A percentile compares a stretch with the other conserved stretches of the same genome.
Evolutionary conservation across 352 stramenopile species (phyloP).

Genomic region (Phytophthora nicotianae): DNA sequence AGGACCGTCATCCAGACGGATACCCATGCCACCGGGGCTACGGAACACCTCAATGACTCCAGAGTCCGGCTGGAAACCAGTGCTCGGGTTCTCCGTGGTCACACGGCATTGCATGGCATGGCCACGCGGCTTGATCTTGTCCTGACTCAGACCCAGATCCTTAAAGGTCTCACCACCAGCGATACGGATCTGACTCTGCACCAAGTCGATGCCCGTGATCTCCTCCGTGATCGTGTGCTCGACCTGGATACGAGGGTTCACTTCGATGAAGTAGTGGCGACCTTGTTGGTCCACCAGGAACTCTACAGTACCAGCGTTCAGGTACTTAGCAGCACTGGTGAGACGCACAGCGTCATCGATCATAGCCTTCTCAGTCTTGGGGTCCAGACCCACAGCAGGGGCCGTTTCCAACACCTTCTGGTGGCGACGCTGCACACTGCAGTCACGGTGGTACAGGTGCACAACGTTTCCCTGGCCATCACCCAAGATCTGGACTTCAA

Average conservation of each 20-base stretch:
- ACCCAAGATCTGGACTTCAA: constrained; percentile 98
- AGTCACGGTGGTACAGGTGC: constrained; percentile 97
- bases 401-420: constrained; percentile 98
- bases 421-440: constrained; percentile 97
- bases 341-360: constrained; percentile 93
- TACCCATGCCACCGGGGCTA: constrained; percentile 94
- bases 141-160: constrained; percentile 94
- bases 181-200: constrained; percentile 96
- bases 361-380: constrained; percentile 90
- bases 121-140: constrained; percentile 91
- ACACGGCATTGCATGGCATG: constrained; percentile 98
- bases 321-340: constrained; percentile 92
- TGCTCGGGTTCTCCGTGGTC: constrained; percentile 94
- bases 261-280: constrained; percentile 98
- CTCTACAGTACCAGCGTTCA: constrained; percentile 98
- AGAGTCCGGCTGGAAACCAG: constrained; percentile 96
- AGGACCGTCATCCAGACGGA: constrained; percentile 95
- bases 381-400: constrained; percentile 85
- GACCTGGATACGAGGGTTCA: constrained; percentile 98
- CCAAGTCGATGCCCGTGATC: constrained; percentile 96
- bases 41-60: constrained; percentile 97
- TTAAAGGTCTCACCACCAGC: constrained; percentile 92
- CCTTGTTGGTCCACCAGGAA: constrained; percentile 96
- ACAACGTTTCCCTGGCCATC: constrained; percentile 95
- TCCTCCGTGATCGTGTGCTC: constrained; percentile 94